These are phyloP conservation scores for Elsinoe perseae DNA, from an alignment of 2,329 filamentous ascomycete species.

Conservation along the genomic window DNA sequence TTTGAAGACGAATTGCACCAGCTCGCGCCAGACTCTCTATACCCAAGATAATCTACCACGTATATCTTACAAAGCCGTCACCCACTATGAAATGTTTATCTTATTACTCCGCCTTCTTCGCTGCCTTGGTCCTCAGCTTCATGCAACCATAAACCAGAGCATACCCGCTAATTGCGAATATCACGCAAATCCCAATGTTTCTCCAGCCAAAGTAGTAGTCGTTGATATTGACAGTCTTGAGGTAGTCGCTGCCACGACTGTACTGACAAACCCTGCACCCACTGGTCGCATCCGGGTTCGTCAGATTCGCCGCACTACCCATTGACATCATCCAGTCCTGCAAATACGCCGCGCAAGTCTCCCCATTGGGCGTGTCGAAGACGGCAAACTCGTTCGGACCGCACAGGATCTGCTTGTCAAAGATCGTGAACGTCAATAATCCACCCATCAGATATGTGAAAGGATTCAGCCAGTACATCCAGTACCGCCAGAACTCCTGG, in stretches of 20 bases:
- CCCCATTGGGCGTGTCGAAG: conserved; percentile 43
- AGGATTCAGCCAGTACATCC: conserved; percentile 31
- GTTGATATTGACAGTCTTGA: conserved; percentile 51
- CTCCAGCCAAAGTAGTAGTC: conserved; percentile 60
- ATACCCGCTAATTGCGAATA: conserved; percentile 51
- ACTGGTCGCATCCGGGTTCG: conserved; percentile 52
- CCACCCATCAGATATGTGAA: conserved; percentile 39
- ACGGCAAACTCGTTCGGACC: conserved; percentile 31
- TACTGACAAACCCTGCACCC: conserved; percentile 57
- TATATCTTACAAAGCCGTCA: neutral
- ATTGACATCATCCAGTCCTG: conserved; percentile 42
- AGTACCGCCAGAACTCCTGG: conserved; percentile 26
- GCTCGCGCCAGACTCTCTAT: conserved; percentile 4
- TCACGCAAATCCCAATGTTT: conserved; percentile 52
- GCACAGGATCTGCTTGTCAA: conserved; percentile 36
- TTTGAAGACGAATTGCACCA: neutral
- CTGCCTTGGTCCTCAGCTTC: conserved; percentile 37
- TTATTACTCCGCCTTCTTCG: conserved; percentile 33
- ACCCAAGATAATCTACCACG: neutral
- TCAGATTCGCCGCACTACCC: conserved; percentile 42
- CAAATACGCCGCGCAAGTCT: conserved; percentile 54
- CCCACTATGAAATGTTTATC: neutral
- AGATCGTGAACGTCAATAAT: conserved; percentile 35
- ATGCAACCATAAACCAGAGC: conserved; percentile 39
- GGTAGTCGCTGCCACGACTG: conserved; percentile 50